Evolutionary conservation across 2,329 filamentous ascomycete species (phyloP).

Genomic region (Anthostomella pinea): DNA sequence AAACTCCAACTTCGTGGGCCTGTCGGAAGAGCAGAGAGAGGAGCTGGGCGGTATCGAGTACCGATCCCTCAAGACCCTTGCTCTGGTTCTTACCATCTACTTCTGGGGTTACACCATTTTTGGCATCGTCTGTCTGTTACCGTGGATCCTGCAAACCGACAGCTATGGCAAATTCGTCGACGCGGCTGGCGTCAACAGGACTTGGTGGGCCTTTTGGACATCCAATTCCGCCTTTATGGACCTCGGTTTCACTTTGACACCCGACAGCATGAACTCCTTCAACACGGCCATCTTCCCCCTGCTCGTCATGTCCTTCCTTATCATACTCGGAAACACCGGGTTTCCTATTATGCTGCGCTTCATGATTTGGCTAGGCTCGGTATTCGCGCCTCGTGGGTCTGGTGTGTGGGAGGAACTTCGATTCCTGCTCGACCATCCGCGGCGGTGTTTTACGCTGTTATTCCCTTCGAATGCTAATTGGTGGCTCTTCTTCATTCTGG

Average conservation of each 20-base stretch:
- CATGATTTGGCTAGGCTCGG: constrained; percentile 79
- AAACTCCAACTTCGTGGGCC: constrained; percentile 86
- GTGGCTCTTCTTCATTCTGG: constrained; percentile 89
- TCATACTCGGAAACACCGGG: constrained; percentile 91
- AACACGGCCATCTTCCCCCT: constrained; percentile 72
- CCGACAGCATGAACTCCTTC: constrained; percentile 92
- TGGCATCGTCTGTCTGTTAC: constrained; percentile 68
- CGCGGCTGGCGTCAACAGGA: constrained; percentile 57
- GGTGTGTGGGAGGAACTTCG: constrained; percentile 84
- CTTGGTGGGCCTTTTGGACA: constrained; percentile 94
- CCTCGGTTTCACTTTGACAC: constrained; percentile 87
- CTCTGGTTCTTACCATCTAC: constrained; percentile 73
- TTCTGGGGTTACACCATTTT: constrained; percentile 81
- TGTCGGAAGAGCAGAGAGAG: constrained; percentile 88
- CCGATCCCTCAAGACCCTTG: constrained; percentile 81
- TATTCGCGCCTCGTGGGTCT: constrained; percentile 60
- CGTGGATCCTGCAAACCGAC: constrained; percentile 71
- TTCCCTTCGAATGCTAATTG: constrained; percentile 90
- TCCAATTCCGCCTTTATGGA: constrained; percentile 89
- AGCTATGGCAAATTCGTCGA: constrained; percentile 65
- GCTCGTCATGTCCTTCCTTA: constrained; percentile 77
- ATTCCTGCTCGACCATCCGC: constrained; percentile 90
- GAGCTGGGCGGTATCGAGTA: constrained; percentile 97
- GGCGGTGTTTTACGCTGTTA: constrained; percentile 91
- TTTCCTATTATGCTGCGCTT: constrained; percentile 94